Base-by-base conservation (phyloP, 345 rosid species). In the Hibiscus trionum region DNA sequence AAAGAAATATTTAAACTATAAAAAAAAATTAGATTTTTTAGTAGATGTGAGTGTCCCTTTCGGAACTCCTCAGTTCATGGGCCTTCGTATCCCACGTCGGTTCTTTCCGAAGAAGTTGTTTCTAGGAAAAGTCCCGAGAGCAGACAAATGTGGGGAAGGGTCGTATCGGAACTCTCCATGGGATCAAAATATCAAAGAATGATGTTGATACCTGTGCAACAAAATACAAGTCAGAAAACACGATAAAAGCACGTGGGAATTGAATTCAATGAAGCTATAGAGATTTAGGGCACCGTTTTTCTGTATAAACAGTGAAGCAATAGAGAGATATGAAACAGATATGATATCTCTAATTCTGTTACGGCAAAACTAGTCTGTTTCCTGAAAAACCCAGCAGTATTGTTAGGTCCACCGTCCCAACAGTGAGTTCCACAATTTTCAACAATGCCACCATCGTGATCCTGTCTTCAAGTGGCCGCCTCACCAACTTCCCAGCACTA, bases 381-480 rank as follows among this genome's bases (percentile, higher is more conserved):
- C 9, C 60, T 55, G 75, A 63, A 74, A 78, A 78, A 70, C 58
- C 75, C 69, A 71, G 39, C 15, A n/a, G 5, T 70, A 59, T 61
- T 65, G 76, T 78, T 78, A 71, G 76, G 76, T 75, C 73, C 58
- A 16, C 61, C 44, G 24, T 67, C 64, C 53, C 6, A 78, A 70
- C 66, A 70, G 69, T 17, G 33, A 46, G 31, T 15, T 44, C 52
- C 50, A 11, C 31, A 66, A 17, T 74, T 78, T 74, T 60, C 75
- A 59, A 75, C 27, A 37, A 24, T 8, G 26, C 26, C 37, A 37
- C 72, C 9, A 52, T 71, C 62, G 9, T 16, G 21, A 74, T 39
- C 66, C 53, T 70, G 72, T 78, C 77, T 59, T 33, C 70, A 70
- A 74, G 75, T 74, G 77, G 77, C 72, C 77, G 75, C 77, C 75